Base-by-base conservation (phyloP, 2,329 filamentous ascomycete species). In the Calonectria henricotiae region DNA sequence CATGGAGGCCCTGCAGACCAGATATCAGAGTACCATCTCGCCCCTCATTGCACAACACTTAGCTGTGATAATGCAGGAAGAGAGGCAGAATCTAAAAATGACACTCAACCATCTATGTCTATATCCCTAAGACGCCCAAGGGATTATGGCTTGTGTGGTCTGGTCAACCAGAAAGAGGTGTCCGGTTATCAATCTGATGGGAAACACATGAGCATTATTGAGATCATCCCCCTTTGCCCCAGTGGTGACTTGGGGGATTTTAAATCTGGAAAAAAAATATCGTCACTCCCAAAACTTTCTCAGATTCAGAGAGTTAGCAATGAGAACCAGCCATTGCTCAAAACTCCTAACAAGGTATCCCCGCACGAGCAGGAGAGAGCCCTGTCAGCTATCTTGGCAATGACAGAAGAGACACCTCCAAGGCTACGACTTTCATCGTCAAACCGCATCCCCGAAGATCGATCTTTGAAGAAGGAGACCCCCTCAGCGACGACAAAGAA, bases 181-280 rank as follows among this genome's bases (percentile, higher is more conserved):
- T n/a, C 41, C 3, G 49, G 30, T n/a, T 30, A 37, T 32, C 51
- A 30, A 12, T 62, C 39, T 13, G 62, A 67, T n/a, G 65, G 68
- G 30, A 63, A 65, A 11, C 62, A 27, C 41, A 37, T 76, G 54
- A 73, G 73, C 17, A 61, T 76, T 32, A 62, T 78, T 35, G 68
- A 71, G 25, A 63, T 78, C 32, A 27, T 46, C 39, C 74, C 74
- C 63, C 43, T 62, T 43, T 5, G 44, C 5, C 47, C 44, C 4
- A 44, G 68, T 23, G 35, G 27, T 11, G 17, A 35, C 5, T 20
- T 30, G 27, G 49, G 12, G 23, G 51, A 55, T 17, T 58, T 23
- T 13, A 51, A 39, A 39, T 46, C 12, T 39, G 25, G 55, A 12
- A 32, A 5, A 15, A 23, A 13, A 41, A 23, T 30, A 15, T 15